These are phyloP conservation scores for Taphrina flavorubra DNA, from an alignment of 1,139 yeast genomes.

Conservation along the genomic window DNA sequence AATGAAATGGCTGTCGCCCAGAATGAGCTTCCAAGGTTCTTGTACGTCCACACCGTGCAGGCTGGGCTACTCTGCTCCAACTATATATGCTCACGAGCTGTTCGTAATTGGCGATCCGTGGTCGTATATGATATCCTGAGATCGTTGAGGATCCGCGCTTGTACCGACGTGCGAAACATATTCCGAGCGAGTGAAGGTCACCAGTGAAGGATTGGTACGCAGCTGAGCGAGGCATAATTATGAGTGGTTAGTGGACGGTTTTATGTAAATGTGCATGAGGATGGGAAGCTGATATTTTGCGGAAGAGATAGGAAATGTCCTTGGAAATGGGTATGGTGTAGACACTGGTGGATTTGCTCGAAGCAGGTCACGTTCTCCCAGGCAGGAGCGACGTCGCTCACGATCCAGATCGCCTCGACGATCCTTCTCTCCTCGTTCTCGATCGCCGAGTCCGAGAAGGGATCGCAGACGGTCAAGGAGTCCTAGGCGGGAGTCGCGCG, in stretches of 20 bases:
- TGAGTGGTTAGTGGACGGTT: slow-evolving; percentile 34
- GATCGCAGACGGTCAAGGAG: slow-evolving; percentile 32
- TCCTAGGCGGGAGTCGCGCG: slow-evolving; percentile 23
- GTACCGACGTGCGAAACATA: no score
- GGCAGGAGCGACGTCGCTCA: slow-evolving; percentile 22
- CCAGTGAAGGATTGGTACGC: neutral
- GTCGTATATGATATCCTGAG: no score
- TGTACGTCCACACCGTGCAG: no score
- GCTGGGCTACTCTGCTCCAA: neutral
- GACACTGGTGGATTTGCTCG: slow-evolving; percentile 13
- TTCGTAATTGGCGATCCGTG: no score
- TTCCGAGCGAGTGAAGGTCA: no score
- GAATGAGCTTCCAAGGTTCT: neutral
- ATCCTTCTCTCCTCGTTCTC: slow-evolving; percentile 30
- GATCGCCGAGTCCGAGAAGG: slow-evolving; percentile 33
- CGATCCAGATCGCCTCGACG: slow-evolving; percentile 38
- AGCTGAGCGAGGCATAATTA: slow-evolving; percentile 12
- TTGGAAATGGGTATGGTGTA: slow-evolving; percentile 1
- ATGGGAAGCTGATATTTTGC: slow-evolving; percentile 30
- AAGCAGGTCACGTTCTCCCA: slow-evolving; percentile 24
- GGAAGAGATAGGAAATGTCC: slow-evolving; percentile 21
- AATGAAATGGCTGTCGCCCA: neutral
- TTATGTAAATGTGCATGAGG: neutral
- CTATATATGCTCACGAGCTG: no score
- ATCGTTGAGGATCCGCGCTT: no score